Evolutionary conservation across 2,329 filamentous ascomycete genomes (phyloP), one percentile per base, ranked within the genome.

Genomic region (Cercospora sesami): DNA sequence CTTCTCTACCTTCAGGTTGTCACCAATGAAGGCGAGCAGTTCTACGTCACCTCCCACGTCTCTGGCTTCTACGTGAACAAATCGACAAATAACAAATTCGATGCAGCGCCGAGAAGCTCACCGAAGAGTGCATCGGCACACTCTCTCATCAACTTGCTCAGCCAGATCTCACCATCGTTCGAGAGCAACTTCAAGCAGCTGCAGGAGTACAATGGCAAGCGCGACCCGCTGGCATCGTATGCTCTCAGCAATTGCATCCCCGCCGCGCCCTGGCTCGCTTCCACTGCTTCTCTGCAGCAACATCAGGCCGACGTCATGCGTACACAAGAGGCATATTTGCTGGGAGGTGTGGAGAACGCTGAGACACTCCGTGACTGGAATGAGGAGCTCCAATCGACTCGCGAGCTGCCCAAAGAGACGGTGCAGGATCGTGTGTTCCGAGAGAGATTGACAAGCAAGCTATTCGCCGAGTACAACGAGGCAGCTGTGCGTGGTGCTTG

Each of bases 321-420:
- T 65, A 92, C 94, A 23, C 95, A 99, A 81, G 95, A 99, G 83
- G 92, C 91, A 60, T 97, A 92, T 78, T 84, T 99, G 68, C 89
- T 98, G 68, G 88, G 92, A 21, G 96, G 96, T 31, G 90, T 94
- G 28, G 95, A 99, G 76, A 97, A 94, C 78, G 92, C 93, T 0
- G 95, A 99, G 77, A 97, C 93, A 4, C 84, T 99, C 71, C 89
- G 95, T 67, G 95, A 99, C 80, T 99, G 96, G 94, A 99, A 99
- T 75, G 95, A 99, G 80, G 95, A 99, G 78, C 96, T 99, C 78
- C 95, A 99, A 80, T 97, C 94, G 2, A 97, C 95, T 10, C 90
- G 93, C 75, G 95, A 99, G 80, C 86, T 99, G 71, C 94, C 94
- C 36, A 94, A 93, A 77, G 94, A 97, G 72, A 93, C 90, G 7